phyloP scores from a whole-genome alignment of 306 rosid species.

The Sechiopsis laciniata region DNA sequence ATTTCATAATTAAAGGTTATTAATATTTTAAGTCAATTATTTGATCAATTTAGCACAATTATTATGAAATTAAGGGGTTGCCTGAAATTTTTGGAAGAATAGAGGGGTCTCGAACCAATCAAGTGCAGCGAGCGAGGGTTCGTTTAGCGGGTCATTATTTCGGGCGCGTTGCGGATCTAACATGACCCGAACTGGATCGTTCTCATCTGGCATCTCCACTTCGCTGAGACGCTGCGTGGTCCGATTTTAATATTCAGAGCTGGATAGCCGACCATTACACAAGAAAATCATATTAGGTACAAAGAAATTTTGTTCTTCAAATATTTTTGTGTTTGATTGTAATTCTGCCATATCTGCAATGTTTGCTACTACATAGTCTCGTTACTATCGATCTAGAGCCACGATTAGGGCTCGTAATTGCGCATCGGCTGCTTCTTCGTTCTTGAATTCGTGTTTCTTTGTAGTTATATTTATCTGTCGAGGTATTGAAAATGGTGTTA shows the following conservation, averaged over 20 bases:
- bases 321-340: not conserved
- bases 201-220: not conserved
- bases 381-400: not conserved
- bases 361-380: not conserved
- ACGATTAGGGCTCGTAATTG: constrained; percentile 15
- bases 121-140: not conserved
- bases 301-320: not conserved
- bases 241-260: not conserved
- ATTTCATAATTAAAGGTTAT: too few relatives aligned
- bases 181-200: constrained; percentile 6
- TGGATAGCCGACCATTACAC: not conserved
- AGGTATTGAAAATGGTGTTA: constrained; percentile 2
- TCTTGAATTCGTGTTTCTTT: not conserved
- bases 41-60: too few relatives aligned
- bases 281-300: not conserved
- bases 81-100: not conserved
- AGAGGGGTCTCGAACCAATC: not conserved
- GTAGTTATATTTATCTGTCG: not conserved
- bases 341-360: not conserved
- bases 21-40: too few relatives aligned
- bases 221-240: not conserved
- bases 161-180: constrained; percentile 10
- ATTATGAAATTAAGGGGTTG: not conserved
- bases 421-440: not conserved
- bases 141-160: not conserved